These are phyloP conservation scores for Globisporangium iwayamae DNA, from an alignment of 352 stramenopile species.

Conservation along the genomic window DNA sequence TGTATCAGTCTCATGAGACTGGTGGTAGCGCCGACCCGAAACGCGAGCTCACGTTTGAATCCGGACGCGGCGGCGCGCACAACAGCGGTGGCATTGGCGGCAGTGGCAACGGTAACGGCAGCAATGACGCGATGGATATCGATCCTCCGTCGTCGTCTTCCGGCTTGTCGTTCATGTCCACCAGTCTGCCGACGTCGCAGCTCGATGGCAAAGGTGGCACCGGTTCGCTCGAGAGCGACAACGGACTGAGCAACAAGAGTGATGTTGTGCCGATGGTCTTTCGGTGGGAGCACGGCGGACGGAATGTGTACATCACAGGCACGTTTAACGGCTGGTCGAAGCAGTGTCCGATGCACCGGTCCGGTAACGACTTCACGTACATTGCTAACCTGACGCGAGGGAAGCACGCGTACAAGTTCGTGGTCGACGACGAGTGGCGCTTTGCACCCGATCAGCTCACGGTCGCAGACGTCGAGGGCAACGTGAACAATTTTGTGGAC, in stretches of 20 bases:
- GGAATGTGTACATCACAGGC: conserved; percentile 97
- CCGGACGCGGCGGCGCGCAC: conserved; percentile 4
- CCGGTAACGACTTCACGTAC: conserved; percentile 99
- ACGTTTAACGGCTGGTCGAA: conserved; percentile 99
- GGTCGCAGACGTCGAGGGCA: conserved; percentile 97
- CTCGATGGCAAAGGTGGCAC: conserved; percentile 24
- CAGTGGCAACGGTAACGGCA: background rate
- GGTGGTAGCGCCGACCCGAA: background rate
- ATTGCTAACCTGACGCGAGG: conserved; percentile 97
- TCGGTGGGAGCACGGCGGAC: conserved; percentile 97
- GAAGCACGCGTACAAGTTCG: conserved; percentile 99
- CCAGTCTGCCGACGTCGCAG: conserved; percentile 25
- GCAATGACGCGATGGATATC: conserved; percentile 65
- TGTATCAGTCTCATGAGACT: conserved; percentile 14
- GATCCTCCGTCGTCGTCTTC: conserved; percentile 39
- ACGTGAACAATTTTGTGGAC: conserved; percentile 99
- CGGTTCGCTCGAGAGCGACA: conserved; percentile 11
- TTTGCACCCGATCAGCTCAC: conserved; percentile 94
- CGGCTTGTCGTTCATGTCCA: conserved; percentile 23
- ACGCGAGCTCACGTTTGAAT: conserved; percentile 8
- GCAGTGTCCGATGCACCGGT: conserved; percentile 99
- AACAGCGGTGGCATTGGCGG: conserved; percentile 4
- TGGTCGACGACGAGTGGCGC: conserved; percentile 99
- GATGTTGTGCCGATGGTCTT: conserved; percentile 94
- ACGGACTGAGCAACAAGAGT: conserved; percentile 13